These are phyloP conservation scores for Cantharellus cinnabarinus DNA, from an alignment of 768 basidiomycete species.

Conservation along the genomic window DNA sequence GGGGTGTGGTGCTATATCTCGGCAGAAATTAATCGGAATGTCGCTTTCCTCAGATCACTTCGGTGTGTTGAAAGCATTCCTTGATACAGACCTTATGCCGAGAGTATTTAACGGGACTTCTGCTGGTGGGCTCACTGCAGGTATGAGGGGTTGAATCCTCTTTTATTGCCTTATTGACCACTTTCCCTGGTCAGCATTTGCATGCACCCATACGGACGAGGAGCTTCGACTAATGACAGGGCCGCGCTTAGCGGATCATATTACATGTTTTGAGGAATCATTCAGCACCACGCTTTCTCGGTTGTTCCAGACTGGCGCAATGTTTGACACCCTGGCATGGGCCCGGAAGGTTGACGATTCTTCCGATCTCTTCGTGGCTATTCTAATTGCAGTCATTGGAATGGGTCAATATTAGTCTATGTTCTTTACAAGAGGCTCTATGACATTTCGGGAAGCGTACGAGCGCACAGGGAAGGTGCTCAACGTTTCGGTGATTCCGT, in stretches of 20 bases:
- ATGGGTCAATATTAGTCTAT: conserved; percentile 28
- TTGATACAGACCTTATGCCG: conserved; percentile 71
- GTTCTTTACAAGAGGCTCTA: conserved; percentile 82
- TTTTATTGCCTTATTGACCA: neutral
- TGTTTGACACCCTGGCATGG: conserved; percentile 82
- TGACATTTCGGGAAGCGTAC: conserved; percentile 93
- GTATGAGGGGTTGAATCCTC: neutral
- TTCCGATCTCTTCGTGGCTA: neutral
- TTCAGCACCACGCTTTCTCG: conserved; percentile 48
- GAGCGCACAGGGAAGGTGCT: conserved; percentile 79
- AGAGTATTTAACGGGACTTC: conserved; percentile 89
- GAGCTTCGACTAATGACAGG: conserved; percentile 61
- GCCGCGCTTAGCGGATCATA: conserved; percentile 64
- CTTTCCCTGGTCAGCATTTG: conserved; percentile 28
- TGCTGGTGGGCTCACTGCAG: conserved; percentile 65
- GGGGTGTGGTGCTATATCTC: neutral
- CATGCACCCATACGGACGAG: conserved; percentile 73
- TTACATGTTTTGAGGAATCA: conserved; percentile 40
- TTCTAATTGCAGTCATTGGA: neutral
- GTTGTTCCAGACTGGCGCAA: conserved; percentile 73
- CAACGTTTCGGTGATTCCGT: conserved; percentile 84
- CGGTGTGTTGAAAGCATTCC: conserved; percentile 80
- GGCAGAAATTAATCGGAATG: neutral
- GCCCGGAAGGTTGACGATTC: conserved; percentile 45
- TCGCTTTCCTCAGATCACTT: conserved; percentile 40